Evolutionary conservation across 495 filamentous ascomycete species (phyloP).

Genomic region (Trypethelium eluteriae): DNA sequence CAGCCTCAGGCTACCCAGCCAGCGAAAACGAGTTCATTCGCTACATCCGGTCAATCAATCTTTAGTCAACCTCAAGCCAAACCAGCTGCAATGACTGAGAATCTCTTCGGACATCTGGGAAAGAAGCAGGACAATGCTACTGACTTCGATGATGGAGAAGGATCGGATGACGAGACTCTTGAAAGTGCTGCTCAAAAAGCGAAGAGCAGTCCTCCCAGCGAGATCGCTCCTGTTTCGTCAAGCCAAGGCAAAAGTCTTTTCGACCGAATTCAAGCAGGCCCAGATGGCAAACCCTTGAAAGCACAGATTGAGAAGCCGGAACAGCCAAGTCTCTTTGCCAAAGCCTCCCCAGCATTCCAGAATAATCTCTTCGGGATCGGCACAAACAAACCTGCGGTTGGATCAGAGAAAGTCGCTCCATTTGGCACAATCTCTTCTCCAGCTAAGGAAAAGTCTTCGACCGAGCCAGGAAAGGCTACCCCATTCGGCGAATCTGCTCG

Average conservation of each 20-base stretch:
- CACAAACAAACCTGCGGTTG: too few relatives aligned
- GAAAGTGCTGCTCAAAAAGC: conserved; percentile 1
- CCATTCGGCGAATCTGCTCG: background rate
- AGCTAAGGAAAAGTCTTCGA: background rate
- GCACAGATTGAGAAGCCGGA: conserved; percentile 11
- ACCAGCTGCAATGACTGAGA: background rate
- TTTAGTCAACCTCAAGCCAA: background rate
- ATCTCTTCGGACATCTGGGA: background rate
- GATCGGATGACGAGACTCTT: conserved; percentile 12
- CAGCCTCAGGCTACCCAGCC: background rate
- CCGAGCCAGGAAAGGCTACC: background rate
- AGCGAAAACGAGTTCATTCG: background rate
- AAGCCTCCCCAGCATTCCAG: background rate
- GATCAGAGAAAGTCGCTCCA: background rate
- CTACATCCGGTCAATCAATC: background rate
- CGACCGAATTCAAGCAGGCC: conserved; percentile 14
- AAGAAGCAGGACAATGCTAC: background rate
- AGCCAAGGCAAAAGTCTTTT: conserved; percentile 22
- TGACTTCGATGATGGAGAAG: conserved; percentile 2
- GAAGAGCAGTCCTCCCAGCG: background rate
- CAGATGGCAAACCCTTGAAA: conserved; percentile 4
- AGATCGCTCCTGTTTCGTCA: background rate
- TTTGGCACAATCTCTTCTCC: background rate
- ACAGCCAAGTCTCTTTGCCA: background rate
- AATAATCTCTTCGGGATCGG: too few relatives aligned